These are phyloP conservation scores for Takakia lepidozioides DNA, from an alignment of 225 moss, liverwort and hornwort genomes.

Conservation along the genomic window DNA sequence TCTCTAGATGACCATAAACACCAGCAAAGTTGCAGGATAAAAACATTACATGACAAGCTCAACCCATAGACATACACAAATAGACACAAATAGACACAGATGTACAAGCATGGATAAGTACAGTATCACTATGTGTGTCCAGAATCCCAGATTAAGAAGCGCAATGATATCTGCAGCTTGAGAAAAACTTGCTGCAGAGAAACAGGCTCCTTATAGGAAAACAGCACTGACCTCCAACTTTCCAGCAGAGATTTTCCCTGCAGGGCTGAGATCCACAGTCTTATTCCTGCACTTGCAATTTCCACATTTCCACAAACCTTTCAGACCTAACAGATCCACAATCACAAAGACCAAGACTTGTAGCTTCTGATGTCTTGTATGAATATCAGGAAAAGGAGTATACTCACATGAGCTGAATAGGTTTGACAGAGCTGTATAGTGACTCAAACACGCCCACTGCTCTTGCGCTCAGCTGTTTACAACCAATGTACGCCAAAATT, in stretches of 20 bases:
- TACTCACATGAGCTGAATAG: conserved; percentile 88
- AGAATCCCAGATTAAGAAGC: neutral
- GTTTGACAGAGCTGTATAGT: conserved; percentile 81
- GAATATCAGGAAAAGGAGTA: conserved; percentile 1
- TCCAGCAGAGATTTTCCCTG: conserved; percentile 33
- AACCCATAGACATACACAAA: too few species aligned
- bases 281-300: conserved; percentile 27
- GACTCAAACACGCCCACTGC: conserved; percentile 91
- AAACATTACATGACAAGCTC: too few species aligned
- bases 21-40: too few species aligned
- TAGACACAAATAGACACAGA: too few species aligned
- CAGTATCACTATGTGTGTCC: neutral
- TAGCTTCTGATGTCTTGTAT: neutral
- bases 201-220: too few species aligned
- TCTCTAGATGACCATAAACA: too few species aligned
- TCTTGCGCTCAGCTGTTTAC: conserved; percentile 77
- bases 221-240: conserved; percentile 27
- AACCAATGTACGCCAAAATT: too few species aligned
- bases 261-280: conserved; percentile 45
- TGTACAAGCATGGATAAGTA: too few species aligned
- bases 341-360: too few species aligned
- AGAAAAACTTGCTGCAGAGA: too few species aligned
- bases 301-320: too few species aligned
- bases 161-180: neutral
- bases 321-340: too few species aligned